phyloP scores from a whole-genome alignment of 1,139 yeast genomes.

The Taphrina betulina region DNA sequence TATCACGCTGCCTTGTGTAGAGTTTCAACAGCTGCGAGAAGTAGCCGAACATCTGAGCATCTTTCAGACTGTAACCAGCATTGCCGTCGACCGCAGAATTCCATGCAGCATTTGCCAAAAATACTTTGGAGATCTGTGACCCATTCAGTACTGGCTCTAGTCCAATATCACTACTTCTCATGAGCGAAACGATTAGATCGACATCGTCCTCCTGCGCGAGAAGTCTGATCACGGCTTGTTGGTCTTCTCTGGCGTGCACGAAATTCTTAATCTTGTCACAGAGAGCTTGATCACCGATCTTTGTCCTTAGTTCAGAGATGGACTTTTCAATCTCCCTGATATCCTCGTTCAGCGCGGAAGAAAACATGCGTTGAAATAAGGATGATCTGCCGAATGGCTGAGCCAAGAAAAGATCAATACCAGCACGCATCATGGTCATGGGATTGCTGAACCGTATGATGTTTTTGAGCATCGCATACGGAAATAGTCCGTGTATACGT shows the following conservation, averaged over 20 bases:
- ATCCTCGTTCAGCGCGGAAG: constrained; percentile 76
- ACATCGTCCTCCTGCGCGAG: constrained; percentile 39
- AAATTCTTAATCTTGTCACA: constrained; percentile 42
- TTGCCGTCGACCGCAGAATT: constrained; percentile 43
- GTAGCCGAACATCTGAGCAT: constrained; percentile 44
- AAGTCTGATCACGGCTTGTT: constrained; percentile 39
- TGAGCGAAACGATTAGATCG: constrained; percentile 41
- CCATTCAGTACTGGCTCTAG: constrained; percentile 36
- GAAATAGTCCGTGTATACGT: constrained; percentile 70
- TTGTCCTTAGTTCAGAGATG: constrained; percentile 51
- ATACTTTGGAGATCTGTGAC: constrained; percentile 38
- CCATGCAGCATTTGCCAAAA: constrained; percentile 47
- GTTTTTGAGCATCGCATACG: constrained; percentile 71
- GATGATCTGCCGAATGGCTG: constrained; percentile 73
- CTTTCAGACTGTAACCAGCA: constrained; percentile 39
- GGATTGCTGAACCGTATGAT: constrained; percentile 82
- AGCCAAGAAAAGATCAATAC: constrained; percentile 75
- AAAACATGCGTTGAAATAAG: constrained; percentile 67
- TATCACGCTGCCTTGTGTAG: constrained; percentile 69
- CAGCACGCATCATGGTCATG: constrained; percentile 70
- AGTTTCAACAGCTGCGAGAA: constrained; percentile 64
- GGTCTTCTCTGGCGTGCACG: constrained; percentile 39
- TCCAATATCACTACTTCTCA: constrained; percentile 38
- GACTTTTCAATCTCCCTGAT: constrained; percentile 63
- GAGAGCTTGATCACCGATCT: constrained; percentile 44